Conservation (phyloP, 176 grass and related monocot genomes). For the Saccharum spontaneum region DNA sequence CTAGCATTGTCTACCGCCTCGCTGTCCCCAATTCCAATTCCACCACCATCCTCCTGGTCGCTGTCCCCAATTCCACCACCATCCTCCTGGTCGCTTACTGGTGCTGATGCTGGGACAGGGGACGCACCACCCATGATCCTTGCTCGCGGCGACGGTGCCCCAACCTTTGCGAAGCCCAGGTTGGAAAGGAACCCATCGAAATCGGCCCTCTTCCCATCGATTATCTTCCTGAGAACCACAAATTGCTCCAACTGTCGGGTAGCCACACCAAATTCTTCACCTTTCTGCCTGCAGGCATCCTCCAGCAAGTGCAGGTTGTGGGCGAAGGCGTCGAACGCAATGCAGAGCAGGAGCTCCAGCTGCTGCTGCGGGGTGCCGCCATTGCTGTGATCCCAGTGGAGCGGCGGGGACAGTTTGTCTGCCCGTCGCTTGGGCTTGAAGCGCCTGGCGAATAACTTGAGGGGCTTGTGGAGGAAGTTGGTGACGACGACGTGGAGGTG, state of each 20-base stretch:
- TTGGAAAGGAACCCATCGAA: slow-evolving; percentile 84
- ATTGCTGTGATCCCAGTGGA: not conserved
- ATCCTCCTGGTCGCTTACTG: slow-evolving; percentile 23
- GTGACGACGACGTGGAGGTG: slow-evolving; percentile 46
- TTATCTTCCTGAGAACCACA: slow-evolving; percentile 54
- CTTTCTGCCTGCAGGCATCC: slow-evolving; percentile 40
- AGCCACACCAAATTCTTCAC: slow-evolving; percentile 18
- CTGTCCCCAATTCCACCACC: slow-evolving; percentile 5
- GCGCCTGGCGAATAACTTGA: slow-evolving; percentile 65
- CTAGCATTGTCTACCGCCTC: slow-evolving; percentile 32
- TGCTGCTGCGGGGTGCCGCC: slow-evolving; percentile 14
- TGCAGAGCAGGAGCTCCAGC: slow-evolving; percentile 72
- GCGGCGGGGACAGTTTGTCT: not conserved
- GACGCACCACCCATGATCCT: slow-evolving; percentile 32
- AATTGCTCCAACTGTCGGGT: slow-evolving; percentile 36
- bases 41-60: slow-evolving; percentile 8
- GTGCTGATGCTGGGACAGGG: slow-evolving; percentile 8
- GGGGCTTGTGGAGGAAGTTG: slow-evolving; percentile 63
- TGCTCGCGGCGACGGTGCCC: slow-evolving; percentile 25
- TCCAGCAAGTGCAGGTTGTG: slow-evolving; percentile 66
- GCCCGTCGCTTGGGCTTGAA: slow-evolving; percentile 24
- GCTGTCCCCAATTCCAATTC: slow-evolving; percentile 17
- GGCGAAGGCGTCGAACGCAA: slow-evolving; percentile 64
- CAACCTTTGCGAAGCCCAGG: slow-evolving; percentile 76
- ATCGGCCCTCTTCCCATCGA: slow-evolving; percentile 71